A percentile compares a stretch with the other conserved stretches of the same genome.
Conservation (phyloP, 2,329 filamentous ascomycete species). For the Emergomyces orientalis region DNA sequence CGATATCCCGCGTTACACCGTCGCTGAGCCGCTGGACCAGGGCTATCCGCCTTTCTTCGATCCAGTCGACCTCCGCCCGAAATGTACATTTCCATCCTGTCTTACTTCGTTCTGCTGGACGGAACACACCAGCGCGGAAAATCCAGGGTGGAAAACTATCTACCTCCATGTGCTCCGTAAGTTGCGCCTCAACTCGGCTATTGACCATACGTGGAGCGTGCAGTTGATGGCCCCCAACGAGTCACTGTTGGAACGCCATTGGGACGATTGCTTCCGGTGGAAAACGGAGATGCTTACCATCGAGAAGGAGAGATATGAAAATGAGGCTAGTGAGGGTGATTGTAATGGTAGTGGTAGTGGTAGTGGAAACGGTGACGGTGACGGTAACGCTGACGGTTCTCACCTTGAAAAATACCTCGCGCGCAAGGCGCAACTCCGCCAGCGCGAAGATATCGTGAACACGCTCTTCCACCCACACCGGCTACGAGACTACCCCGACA, state of each 20-base stretch:
- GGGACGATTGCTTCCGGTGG: slow-evolving; percentile 12
- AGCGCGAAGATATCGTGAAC: slow-evolving; percentile 1
- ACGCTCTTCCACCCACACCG: slow-evolving; percentile 3
- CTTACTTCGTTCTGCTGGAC: slow-evolving; percentile 11
- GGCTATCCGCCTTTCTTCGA: background rate
- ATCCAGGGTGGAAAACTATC: slow-evolving; percentile 10
- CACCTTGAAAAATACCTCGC: background rate
- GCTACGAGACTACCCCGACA: background rate
- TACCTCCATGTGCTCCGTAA: slow-evolving; percentile 11
- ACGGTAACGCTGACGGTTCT: too few species aligned
- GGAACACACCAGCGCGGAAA: slow-evolving; percentile 1
- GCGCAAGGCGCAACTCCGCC: background rate
- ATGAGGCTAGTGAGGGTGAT: background rate
- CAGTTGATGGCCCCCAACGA: slow-evolving; percentile 9
- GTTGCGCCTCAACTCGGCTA: background rate
- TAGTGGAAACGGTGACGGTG: too few species aligned
- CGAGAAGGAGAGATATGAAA: slow-evolving; percentile 11
- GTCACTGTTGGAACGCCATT: slow-evolving; percentile 6
- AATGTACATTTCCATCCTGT: slow-evolving; percentile 11
- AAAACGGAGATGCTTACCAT: slow-evolving; percentile 9
- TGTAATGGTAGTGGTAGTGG: background rate
- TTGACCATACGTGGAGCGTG: slow-evolving; percentile 6
- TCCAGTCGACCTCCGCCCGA: background rate
- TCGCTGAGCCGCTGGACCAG: background rate
- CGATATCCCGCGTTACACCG: background rate